phyloP scores from a whole-genome alignment of 2,329 filamentous ascomycete species.

The Pestalotiopsis fici region DNA sequence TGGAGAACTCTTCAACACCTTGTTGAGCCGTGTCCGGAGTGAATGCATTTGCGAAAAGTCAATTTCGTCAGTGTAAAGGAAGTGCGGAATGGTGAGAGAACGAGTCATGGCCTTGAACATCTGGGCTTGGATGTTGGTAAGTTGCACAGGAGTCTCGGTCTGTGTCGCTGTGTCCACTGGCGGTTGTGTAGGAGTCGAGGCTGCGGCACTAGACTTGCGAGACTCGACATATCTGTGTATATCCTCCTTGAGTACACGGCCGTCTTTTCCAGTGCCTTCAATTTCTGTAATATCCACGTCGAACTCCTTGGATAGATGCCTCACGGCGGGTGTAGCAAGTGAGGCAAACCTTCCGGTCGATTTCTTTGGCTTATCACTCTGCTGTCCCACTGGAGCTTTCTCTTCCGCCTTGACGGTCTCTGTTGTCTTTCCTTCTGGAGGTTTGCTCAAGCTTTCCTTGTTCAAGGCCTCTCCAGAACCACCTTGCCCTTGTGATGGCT shows the following conservation, averaged over 20 bases:
- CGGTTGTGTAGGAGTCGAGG: slow-evolving; percentile 27
- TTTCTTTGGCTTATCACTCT: slow-evolving; percentile 22
- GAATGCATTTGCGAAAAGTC: slow-evolving; percentile 75
- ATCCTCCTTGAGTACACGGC: slow-evolving; percentile 90
- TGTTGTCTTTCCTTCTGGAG: slow-evolving; percentile 15
- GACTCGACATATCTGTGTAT: slow-evolving; percentile 70
- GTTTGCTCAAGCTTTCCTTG: slow-evolving; percentile 19
- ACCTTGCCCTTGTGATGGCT: slow-evolving; percentile 28
- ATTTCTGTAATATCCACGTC: slow-evolving; percentile 78
- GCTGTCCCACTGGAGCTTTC: slow-evolving; percentile 12
- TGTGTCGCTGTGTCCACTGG: slow-evolving; percentile 47
- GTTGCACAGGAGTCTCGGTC: slow-evolving; percentile 66
- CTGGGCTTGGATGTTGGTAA: slow-evolving; percentile 80
- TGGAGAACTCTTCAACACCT: slow-evolving; percentile 49
- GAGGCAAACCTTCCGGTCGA: slow-evolving; percentile 66
- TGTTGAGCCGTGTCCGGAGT: slow-evolving; percentile 76
- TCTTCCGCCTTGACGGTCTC: slow-evolving; percentile 7
- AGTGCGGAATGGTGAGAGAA: slow-evolving; percentile 89
- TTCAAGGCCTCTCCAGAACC: slow-evolving; percentile 23
- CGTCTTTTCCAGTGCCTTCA: slow-evolving; percentile 84
- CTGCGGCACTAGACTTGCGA: slow-evolving; percentile 29
- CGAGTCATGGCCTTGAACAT: slow-evolving; percentile 99
- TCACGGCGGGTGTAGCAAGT: slow-evolving; percentile 88
- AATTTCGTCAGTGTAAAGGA: slow-evolving; percentile 89
- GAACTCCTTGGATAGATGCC: slow-evolving; percentile 81